Base-by-base conservation (phyloP, 2,329 filamentous ascomycete species). In the Madurella mycetomatis region DNA sequence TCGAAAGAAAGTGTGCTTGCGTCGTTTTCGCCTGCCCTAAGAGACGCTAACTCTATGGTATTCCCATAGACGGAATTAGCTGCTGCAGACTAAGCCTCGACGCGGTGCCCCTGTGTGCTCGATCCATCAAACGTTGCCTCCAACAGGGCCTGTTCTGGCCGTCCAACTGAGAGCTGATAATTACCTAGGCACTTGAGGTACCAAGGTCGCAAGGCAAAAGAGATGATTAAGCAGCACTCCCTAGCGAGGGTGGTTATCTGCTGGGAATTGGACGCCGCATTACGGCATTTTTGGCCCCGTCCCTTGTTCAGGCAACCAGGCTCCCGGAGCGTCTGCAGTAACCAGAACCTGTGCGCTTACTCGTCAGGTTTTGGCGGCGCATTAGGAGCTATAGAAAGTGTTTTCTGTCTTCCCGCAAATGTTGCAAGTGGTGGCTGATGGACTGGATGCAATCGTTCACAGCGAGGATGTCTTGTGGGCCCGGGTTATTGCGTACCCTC, bases 241-340 rank as follows among this genome's bases (percentile, higher is more conserved):
- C 25, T n/a, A n/a, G n/a, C n/a, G n/a, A n/a, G 39, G 41, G 30
- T 45, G 41, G 18, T 30, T n/a, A 16, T 32, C 16, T 16, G 34
- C 19, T n/a, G n/a, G 32, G 30, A 42, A 7, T 49, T 31, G 49
- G 12, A n/a, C 43, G 49, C 51, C 51, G 51, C 51, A 53, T 53
- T 53, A 48, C 40, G 12, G 45, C 51, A 44, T 53, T 32, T 19
- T 40, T 41, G 25, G 39, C 31, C 31, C 19, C 37, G 18, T 5
- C 19, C 30, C 15, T 37, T 41, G 37, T 16, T 31, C 18, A 42
- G 41, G 9, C 16, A 37, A 37, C 34, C 34, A 15, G 34, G 34
- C 34, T 37, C 34, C 13, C 16, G 39, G 39, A 18, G 41, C 16
- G 11, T 13, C 15, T 19, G 41, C 17, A 18, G 16, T 16, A 15